Evolutionary conservation across 176 grass and related monocot species (phyloP).

Genomic region (Chloris gayana): DNA sequence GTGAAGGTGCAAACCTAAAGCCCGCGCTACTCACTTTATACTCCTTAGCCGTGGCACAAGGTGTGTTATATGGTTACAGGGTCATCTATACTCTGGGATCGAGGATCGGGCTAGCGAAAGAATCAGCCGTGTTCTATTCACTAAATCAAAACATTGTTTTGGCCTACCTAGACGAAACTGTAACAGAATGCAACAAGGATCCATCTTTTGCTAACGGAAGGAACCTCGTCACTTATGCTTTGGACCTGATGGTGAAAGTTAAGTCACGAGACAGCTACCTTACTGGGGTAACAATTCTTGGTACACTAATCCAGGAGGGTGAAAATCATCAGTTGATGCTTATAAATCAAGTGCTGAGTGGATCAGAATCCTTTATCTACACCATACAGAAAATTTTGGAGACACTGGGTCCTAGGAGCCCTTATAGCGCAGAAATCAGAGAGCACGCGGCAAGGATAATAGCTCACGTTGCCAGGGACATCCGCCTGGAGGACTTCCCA

Average conservation of each 20-base stretch:
- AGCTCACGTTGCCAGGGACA: not conserved
- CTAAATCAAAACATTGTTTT: too few species aligned
- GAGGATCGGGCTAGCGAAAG: too few species aligned
- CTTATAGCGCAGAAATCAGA: conserved; percentile 8
- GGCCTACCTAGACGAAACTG: not conserved
- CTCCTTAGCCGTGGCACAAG: not conserved
- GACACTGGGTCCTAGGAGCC: not conserved
- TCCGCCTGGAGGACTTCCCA: not conserved
- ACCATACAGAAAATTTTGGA: not conserved
- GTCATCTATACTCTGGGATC: not conserved
- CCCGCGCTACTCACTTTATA: not conserved
- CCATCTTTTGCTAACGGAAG: not conserved
- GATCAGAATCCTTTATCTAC: not conserved
- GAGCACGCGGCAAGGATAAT: not conserved
- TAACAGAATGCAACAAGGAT: not conserved
- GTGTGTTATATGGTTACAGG: conserved; percentile 6
- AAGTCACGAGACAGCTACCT: not conserved
- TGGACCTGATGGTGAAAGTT: not conserved
- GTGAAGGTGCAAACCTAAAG: not conserved
- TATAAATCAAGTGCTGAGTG: not conserved
- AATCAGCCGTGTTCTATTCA: too few species aligned
- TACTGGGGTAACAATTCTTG: not conserved
- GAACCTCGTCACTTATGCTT: not conserved
- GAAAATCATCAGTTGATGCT: not conserved
- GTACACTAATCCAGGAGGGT: too few species aligned